Evolutionary conservation across 2,329 filamentous ascomycete genomes (phyloP).

Genomic region (Ilyonectria robusta): DNA sequence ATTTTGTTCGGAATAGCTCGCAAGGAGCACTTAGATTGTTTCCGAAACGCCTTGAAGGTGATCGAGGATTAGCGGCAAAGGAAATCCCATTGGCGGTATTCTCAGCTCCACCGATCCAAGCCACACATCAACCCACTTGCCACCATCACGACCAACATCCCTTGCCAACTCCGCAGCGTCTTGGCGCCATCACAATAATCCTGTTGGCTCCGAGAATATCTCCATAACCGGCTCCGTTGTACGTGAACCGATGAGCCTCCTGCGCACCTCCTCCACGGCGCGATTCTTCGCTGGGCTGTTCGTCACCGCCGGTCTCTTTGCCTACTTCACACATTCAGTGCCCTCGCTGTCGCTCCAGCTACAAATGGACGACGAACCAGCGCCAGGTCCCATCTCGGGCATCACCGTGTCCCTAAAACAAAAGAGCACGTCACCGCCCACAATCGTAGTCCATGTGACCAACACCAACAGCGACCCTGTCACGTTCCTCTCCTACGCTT

Average conservation of each 20-base stretch:
- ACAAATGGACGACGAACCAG: constrained; percentile 31
- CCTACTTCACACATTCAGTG: constrained; percentile 34
- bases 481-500: constrained; percentile 60
- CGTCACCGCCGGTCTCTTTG: constrained; percentile 40
- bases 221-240: neutral
- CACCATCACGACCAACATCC: neutral
- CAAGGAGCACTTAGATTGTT: neutral
- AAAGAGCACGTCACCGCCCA: constrained; percentile 51
- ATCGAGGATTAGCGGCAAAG: neutral
- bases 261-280: constrained; percentile 34
- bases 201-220: neutral
- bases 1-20: neutral
- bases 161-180: neutral
- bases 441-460: constrained; percentile 55
- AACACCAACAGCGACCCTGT: constrained; percentile 57
- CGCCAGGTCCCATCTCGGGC: constrained; percentile 35
- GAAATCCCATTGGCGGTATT: neutral
- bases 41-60: neutral
- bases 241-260: constrained; percentile 34
- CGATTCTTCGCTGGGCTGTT: constrained; percentile 42
- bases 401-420: constrained; percentile 55
- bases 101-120: neutral
- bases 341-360: constrained; percentile 17
- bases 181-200: neutral
- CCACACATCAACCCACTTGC: constrained; percentile 3